These are phyloP conservation scores for Globisporangium megalacanthum DNA, from an alignment of 352 stramenopile genomes.

Conservation along the genomic window DNA sequence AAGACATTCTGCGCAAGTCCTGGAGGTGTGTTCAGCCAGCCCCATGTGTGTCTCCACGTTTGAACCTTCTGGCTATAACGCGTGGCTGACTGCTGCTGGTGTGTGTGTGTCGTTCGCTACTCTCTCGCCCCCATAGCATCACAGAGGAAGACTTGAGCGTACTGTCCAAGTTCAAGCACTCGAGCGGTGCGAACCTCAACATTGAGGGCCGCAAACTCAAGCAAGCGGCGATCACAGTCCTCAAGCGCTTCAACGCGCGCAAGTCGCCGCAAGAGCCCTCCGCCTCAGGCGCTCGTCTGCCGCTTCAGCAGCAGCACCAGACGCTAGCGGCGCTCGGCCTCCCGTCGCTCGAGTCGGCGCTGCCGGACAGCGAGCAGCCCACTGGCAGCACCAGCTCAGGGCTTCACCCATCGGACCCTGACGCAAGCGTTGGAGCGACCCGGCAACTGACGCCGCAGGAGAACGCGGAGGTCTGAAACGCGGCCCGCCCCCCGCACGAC, in stretches of 20 bases:
- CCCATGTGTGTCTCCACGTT: no score
- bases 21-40: conserved; percentile 35
- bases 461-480: conserved; percentile 16
- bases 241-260: conserved; percentile 25
- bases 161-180: conserved; percentile 62
- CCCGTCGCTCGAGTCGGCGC: conserved; percentile 9
- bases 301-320: neutral
- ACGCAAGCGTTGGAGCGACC: neutral
- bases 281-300: neutral
- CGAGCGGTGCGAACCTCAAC: conserved; percentile 49
- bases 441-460: conserved; percentile 3
- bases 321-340: conserved; percentile 6
- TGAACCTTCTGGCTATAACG: neutral
- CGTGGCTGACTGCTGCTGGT: neutral
- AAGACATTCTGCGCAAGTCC: conserved; percentile 49
- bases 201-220: conserved; percentile 56
- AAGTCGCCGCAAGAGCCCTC: conserved; percentile 8
- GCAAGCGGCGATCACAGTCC: conserved; percentile 40
- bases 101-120: conserved; percentile 1
- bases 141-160: conserved; percentile 34
- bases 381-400: neutral
- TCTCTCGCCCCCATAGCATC: conserved; percentile 11
- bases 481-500: neutral
- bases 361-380: conserved; percentile 3
- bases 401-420: neutral